phyloP scores from a whole-genome alignment of 768 basidiomycete species.

The Tremella fuciformis region DNA sequence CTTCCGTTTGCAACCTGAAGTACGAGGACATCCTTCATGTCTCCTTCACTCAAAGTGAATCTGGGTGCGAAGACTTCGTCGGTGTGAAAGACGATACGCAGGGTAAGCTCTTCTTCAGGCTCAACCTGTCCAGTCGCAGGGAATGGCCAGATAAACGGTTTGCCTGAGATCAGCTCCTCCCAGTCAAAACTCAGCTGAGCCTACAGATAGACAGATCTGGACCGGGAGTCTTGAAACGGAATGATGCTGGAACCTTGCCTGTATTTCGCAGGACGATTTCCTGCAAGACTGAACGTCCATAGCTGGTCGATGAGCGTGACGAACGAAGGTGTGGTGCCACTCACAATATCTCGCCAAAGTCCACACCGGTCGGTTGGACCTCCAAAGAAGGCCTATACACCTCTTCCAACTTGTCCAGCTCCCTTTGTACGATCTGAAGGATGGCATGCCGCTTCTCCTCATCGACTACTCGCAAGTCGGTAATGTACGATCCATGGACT shows the following conservation, averaged over 20 bases:
- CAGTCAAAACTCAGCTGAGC: background rate
- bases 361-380: constrained; percentile 25
- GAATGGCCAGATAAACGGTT: constrained; percentile 31
- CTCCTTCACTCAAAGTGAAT: constrained; percentile 30
- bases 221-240: constrained; percentile 32
- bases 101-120: constrained; percentile 20
- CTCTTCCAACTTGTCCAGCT: constrained; percentile 39
- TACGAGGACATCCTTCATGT: constrained; percentile 43
- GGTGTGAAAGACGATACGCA: constrained; percentile 27
- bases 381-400: constrained; percentile 34
- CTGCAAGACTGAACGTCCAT: constrained; percentile 19
- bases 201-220: constrained; percentile 35
- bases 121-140: constrained; percentile 26
- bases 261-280: constrained; percentile 27
- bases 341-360: constrained; percentile 37
- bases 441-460: constrained; percentile 23
- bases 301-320: constrained; percentile 10
- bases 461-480: constrained; percentile 30
- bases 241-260: constrained; percentile 34
- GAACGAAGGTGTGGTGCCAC: background rate
- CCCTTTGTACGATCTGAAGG: constrained; percentile 19
- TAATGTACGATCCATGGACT: constrained; percentile 23
- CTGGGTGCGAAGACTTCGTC: constrained; percentile 21
- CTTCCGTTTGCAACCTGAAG: constrained; percentile 35
- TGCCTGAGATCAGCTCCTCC: constrained; percentile 25